Evolutionary conservation across 208 protist genomes (phyloP).

Genomic region (Herpetomonas samuelpessoai): DNA sequence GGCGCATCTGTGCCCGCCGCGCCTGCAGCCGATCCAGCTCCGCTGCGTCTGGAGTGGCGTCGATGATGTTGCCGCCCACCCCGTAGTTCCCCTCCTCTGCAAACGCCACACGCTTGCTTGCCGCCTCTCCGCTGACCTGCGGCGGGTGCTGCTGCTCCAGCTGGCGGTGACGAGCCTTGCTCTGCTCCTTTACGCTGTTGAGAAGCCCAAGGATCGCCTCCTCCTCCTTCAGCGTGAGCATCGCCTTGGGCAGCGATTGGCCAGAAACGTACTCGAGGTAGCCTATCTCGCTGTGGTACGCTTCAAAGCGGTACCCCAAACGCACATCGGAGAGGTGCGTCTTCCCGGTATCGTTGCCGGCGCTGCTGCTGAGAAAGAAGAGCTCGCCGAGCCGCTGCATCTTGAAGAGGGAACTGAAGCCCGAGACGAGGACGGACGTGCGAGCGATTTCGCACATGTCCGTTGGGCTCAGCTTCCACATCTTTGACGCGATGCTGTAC

Average conservation of each 20-base stretch:
- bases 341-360: constrained; percentile 74
- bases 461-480: constrained; percentile 90
- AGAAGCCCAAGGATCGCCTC: constrained; percentile 24
- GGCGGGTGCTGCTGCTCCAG: constrained; percentile 21
- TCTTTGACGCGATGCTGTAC: constrained; percentile 92
- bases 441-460: constrained; percentile 93
- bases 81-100: background rate
- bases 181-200: constrained; percentile 9
- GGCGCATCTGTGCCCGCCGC: constrained; percentile 60
- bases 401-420: constrained; percentile 84
- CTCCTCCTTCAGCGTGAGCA: constrained; percentile 72
- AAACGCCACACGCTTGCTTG: background rate
- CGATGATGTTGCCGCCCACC: constrained; percentile 52
- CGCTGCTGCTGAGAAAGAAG: constrained; percentile 86
- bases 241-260: constrained; percentile 67
- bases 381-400: constrained; percentile 78
- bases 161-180: constrained; percentile 6
- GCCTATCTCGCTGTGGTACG: constrained; percentile 88
- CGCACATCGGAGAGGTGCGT: constrained; percentile 88
- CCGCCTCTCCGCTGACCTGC: background rate
- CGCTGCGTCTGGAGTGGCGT: constrained; percentile 61
- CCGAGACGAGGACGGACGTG: constrained; percentile 85
- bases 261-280: constrained; percentile 79
- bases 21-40: constrained; percentile 62
- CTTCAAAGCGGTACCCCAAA: constrained; percentile 89